phyloP scores from a whole-genome alignment of 2,329 filamentous ascomycete genomes.

The Metarhizium guizhouense region DNA sequence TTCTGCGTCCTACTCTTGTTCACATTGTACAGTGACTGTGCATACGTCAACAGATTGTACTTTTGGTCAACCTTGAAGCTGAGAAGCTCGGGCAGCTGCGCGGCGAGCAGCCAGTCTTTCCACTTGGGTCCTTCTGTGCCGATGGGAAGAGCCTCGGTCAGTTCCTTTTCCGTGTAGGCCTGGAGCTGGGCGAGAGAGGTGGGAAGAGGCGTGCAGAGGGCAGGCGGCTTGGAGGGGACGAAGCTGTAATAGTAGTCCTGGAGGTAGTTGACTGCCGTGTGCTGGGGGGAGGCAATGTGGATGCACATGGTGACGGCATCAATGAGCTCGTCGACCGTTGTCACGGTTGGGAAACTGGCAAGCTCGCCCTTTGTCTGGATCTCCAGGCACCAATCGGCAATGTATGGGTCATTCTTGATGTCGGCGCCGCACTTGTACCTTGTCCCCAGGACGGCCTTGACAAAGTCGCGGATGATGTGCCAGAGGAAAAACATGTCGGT shows the following conservation, averaged over 20 bases:
- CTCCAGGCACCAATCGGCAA: constrained; percentile 32
- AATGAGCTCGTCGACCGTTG: constrained; percentile 29
- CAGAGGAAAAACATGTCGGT: constrained; percentile 36
- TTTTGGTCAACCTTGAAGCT: neutral
- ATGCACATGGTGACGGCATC: constrained; percentile 43
- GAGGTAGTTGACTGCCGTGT: constrained; percentile 42
- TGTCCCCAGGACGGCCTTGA: constrained; percentile 12
- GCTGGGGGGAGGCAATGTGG: constrained; percentile 39
- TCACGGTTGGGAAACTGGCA: constrained; percentile 32
- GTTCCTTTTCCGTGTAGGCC: constrained; percentile 15
- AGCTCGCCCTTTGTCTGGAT: constrained; percentile 29
- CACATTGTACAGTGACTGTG: neutral
- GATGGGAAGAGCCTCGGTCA: neutral
- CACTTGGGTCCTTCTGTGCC: neutral
- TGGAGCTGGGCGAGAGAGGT: constrained; percentile 19
- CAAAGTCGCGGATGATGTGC: constrained; percentile 31
- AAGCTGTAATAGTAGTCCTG: constrained; percentile 42
- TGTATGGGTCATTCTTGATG: constrained; percentile 7
- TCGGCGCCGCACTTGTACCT: neutral
- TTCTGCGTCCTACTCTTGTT: neutral
- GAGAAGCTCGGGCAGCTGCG: neutral
- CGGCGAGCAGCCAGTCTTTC: neutral
- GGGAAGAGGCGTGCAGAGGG: constrained; percentile 26
- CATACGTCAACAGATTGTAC: neutral
- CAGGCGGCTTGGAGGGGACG: constrained; percentile 33